Evolutionary conservation across 2,329 filamentous ascomycete genomes (phyloP), one percentile per base, ranked within the genome.

Genomic region (Chalara sp.): DNA sequence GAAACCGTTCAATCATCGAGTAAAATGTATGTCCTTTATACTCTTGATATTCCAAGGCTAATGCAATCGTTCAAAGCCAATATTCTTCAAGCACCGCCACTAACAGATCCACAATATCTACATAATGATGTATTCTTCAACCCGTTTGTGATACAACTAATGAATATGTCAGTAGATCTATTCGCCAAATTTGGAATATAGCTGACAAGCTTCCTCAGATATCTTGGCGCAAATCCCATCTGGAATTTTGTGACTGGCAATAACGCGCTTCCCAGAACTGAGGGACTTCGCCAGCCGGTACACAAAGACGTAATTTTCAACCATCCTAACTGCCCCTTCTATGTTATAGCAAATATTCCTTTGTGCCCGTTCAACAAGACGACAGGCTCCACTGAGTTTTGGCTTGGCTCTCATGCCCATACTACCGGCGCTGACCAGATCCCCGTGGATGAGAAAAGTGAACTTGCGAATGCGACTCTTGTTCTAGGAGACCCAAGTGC

Each of bases 401-500:
- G 67, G 68, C 65, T 70, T 6, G 69, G 68, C 3, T 66, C 67
- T n/a, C 67, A 70, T 53, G 63, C 62, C 11, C 56, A 59, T 53
- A 68, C 67, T 5, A 59, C 58, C 2, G 53, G 58, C 29, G 46
- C 44, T 10, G 65, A 70, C 50, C 67, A 70, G 58, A 56, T 60
- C 37, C 47, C 62, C 33, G 61, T 64, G 11, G 60, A 59, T 0
- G 49, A 55, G 6, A 54, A 60, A 28, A 49, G 49, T 0, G 56
- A 51, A 31, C 49, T 63, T 2, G 51, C 55, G 21, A 63, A 61
- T 50, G 54, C 54, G 6, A 60, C 75, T 78, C 53, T 79, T 73
- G 11, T 76, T 77, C 44, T 67, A 73, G 50, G 76, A 74, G 1
- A 81, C 73, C 58, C 75, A 74, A 13, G 68, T 72, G 6, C 48